Conservation (phyloP, 331 rosid genomes). For the Quercus tomentella region DNA sequence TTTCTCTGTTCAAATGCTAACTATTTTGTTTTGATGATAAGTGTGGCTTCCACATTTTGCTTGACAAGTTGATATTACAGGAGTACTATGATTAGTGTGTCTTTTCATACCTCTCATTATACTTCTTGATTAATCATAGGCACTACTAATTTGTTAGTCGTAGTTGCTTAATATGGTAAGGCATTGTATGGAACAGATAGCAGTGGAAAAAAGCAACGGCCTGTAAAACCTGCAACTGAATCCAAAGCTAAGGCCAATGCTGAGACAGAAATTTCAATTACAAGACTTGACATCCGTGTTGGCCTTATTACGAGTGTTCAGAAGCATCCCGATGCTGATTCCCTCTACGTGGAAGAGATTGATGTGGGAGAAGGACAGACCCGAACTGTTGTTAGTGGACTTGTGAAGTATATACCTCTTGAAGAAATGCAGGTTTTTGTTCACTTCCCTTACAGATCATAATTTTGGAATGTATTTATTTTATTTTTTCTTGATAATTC, state of each 20-base stretch:
- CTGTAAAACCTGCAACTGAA: constrained; percentile 42
- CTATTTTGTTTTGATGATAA: neutral
- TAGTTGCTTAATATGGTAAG: neutral
- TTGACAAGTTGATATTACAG: neutral
- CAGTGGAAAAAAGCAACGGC: constrained; percentile 52
- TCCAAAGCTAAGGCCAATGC: constrained; percentile 44
- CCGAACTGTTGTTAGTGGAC: constrained; percentile 94
- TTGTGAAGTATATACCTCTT: constrained; percentile 77
- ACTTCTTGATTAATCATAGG: neutral
- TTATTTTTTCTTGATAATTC: neutral
- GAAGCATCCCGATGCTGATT: constrained; percentile 94
- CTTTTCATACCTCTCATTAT: neutral
- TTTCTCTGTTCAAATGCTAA: neutral
- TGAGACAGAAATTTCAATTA: constrained; percentile 60
- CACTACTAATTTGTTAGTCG: neutral
- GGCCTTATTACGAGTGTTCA: constrained; percentile 67
- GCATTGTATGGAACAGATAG: constrained; percentile 41
- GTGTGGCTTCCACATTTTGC: neutral
- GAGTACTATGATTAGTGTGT: neutral
- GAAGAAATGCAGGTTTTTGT: constrained; percentile 89
- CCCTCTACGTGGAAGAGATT: constrained; percentile 85
- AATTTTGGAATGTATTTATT: neutral
- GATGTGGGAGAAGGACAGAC: constrained; percentile 87
- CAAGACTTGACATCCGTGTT: constrained; percentile 88
- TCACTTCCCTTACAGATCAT: neutral